Evolutionary conservation across 2,329 filamentous ascomycete species (phyloP), one percentile per base, ranked within the genome.

Genomic region (Mycosphaerella sp.): DNA sequence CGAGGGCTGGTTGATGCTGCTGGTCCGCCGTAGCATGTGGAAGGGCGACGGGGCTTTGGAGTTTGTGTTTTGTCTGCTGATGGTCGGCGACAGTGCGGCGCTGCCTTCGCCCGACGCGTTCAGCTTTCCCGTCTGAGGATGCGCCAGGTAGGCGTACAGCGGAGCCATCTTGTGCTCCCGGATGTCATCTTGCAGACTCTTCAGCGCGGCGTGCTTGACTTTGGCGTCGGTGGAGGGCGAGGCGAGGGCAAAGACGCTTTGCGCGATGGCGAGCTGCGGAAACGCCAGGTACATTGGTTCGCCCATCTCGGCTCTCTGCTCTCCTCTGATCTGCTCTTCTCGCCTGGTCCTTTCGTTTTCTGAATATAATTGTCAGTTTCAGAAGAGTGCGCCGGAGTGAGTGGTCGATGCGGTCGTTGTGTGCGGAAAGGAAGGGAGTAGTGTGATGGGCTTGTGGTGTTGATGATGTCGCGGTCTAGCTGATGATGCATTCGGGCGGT

Each of bases 271-370:
- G 70, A 93, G 82, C 73, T 89, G 78, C 58, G 89, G 88, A 77
- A 86, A 92, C 74, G 89, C 88, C 66, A 86, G 85, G 75, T 91
- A 91, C 73, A 90, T 88, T 63, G 87, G 86, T 74, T 93, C 88
- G 69, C 87, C 90, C 77, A 76, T 81, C 69, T 57, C 34, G 34
- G 12, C 34, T 38, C 34, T 38, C 34, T 36, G 8, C 34, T 38
- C 34, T 38, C 10, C 34, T n/a, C 10, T 38, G 26, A 29, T 29
- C 26, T 29, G 5, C 26, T 29, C 26, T 29, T 29, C 26, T 6
- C 26, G 26, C 26, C 26, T 29, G 26, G 26, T 29, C 26, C 34
- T n/a, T 38, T 9, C 12, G 4, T 38, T 11, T 4, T 38, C 34
- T 7, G 34, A 38, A 2, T 38, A 6, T 11, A 38, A 3, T 38